phyloP scores from a whole-genome alignment of 2,329 filamentous ascomycete genomes.

The Curvularia spicifera region DNA sequence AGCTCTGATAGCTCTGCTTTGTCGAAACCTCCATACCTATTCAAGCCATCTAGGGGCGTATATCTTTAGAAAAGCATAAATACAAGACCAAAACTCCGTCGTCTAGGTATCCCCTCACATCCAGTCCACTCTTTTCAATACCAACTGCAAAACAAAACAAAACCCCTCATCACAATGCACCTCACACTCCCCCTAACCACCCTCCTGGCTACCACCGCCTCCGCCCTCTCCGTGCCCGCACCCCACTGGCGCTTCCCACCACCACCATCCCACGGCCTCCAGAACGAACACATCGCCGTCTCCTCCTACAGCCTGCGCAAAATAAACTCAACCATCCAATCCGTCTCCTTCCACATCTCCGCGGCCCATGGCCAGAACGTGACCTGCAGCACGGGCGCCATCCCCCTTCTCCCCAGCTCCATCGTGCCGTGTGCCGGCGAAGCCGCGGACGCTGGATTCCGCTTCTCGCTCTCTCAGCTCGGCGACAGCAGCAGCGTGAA shows the following conservation, averaged over 20 bases:
- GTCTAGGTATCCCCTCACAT: background rate
- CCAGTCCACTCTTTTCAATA: no score
- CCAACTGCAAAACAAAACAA: background rate
- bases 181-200: constrained; percentile 27
- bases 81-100: background rate
- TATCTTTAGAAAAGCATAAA: background rate
- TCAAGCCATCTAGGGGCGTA: background rate
- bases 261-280: background rate
- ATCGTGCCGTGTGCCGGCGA: background rate
- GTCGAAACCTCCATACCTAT: background rate
- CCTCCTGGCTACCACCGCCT: constrained; percentile 28
- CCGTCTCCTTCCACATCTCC: constrained; percentile 30
- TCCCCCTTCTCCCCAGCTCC: constrained; percentile 20
- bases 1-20: background rate
- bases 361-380: constrained; percentile 25
- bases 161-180: constrained; percentile 17
- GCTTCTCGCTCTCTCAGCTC: background rate
- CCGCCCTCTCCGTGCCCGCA: constrained; percentile 28
- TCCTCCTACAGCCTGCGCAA: constrained; percentile 29
- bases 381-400: constrained; percentile 17
- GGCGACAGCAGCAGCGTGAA: background rate
- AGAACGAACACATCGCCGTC: constrained; percentile 32
- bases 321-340: constrained; percentile 25
- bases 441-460: background rate
- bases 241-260: constrained; percentile 18